Percentiles rank a stretch among this genome's conserved stretches.
Evolutionary conservation across 176 grass and related monocot genomes (phyloP).

Genomic region (Metroxylon sagu): DNA sequence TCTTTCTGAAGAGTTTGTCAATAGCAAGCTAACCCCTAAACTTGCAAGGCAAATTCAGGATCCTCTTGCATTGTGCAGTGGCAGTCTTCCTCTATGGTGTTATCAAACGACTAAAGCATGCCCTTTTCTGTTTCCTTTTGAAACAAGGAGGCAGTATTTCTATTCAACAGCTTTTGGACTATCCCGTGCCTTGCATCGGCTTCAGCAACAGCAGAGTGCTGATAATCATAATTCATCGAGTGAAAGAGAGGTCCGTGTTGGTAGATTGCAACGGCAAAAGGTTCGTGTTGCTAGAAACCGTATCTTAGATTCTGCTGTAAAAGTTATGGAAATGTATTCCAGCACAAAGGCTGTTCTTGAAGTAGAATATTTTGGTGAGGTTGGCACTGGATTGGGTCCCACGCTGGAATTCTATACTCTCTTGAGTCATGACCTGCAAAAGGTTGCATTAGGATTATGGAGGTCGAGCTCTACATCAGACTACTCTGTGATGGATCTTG

Average conservation of each 20-base stretch:
- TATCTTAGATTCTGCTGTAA: constrained; percentile 80
- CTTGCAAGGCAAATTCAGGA: constrained; percentile 88
- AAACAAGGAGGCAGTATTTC: constrained; percentile 75
- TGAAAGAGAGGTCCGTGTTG: constrained; percentile 77
- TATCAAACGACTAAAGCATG: constrained; percentile 80
- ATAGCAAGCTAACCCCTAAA: constrained; percentile 78
- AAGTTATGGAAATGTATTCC: constrained; percentile 96
- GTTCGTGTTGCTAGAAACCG: constrained; percentile 79
- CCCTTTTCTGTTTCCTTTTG: constrained; percentile 86
- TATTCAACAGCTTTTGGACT: constrained; percentile 86
- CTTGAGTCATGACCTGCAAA: constrained; percentile 75
- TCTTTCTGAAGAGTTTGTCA: constrained; percentile 62
- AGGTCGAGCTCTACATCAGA: constrained; percentile 34
- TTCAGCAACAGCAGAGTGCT: constrained; percentile 74
- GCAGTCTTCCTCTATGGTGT: constrained; percentile 85
- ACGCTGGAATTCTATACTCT: constrained; percentile 93
- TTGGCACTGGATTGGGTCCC: constrained; percentile 85
- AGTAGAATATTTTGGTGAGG: constrained; percentile 95
- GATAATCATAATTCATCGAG: constrained; percentile 42
- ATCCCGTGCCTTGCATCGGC: constrained; percentile 76
- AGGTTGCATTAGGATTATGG: constrained; percentile 58
- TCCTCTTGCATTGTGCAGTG: constrained; percentile 77
- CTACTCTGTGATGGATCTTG: constrained; percentile 41
- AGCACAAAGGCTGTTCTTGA: constrained; percentile 81
- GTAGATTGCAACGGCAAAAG: constrained; percentile 75